Evolutionary conservation across 2,329 filamentous ascomycete species (phyloP).

Genomic region (Juglanconis sp.): DNA sequence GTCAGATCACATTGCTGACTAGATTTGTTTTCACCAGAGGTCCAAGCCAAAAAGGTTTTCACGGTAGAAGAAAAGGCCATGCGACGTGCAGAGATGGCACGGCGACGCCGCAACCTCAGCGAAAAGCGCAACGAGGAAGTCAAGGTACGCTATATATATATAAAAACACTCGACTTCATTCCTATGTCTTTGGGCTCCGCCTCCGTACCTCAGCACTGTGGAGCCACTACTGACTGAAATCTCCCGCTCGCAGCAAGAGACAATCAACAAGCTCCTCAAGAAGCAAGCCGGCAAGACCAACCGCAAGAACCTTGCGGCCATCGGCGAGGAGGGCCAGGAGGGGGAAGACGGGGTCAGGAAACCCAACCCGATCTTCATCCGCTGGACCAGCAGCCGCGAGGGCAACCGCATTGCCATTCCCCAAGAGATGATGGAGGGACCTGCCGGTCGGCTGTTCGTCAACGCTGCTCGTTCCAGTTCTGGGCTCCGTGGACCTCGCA

Average conservation of each 20-base stretch:
- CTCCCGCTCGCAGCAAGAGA: slow-evolving; percentile 48
- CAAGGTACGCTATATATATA: slow-evolving; percentile 41
- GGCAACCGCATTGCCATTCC: slow-evolving; percentile 64
- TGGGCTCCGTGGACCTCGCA: slow-evolving; percentile 32
- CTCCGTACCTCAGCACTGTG: not conserved
- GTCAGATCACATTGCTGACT: slow-evolving; percentile 5
- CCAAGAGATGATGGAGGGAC: slow-evolving; percentile 63
- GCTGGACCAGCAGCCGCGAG: slow-evolving; percentile 67
- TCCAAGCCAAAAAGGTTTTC: slow-evolving; percentile 61
- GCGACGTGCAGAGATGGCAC: slow-evolving; percentile 61
- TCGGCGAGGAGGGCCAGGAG: slow-evolving; percentile 47
- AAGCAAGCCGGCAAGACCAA: slow-evolving; percentile 78
- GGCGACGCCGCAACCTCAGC: slow-evolving; percentile 58
- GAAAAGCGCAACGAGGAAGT: slow-evolving; percentile 64
- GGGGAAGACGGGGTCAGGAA: slow-evolving; percentile 31
- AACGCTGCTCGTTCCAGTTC: slow-evolving; percentile 14
- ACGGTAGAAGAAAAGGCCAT: slow-evolving; percentile 61
- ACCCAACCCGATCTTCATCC: slow-evolving; percentile 60
- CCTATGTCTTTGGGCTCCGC: too few relatives aligned
- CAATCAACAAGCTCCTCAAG: slow-evolving; percentile 85
- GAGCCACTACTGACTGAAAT: not conserved
- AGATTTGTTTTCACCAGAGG: slow-evolving; percentile 40
- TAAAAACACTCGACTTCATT: too few relatives aligned
- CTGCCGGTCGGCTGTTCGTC: slow-evolving; percentile 58
- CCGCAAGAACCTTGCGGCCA: slow-evolving; percentile 44